phyloP scores from a whole-genome alignment of 2,329 filamentous ascomycete genomes.

The Arthrobotrys conoides region DNA sequence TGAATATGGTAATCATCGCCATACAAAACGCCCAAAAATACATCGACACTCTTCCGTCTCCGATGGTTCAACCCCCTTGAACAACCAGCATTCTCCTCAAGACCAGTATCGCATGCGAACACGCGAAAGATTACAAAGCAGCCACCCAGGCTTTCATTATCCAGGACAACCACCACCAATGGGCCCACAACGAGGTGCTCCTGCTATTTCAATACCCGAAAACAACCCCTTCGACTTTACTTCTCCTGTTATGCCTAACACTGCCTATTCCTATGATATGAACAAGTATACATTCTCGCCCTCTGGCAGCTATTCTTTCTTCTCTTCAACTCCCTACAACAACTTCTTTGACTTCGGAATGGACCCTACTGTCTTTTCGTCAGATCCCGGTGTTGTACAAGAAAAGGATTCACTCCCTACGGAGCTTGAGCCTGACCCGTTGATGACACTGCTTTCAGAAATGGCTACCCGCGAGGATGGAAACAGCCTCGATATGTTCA shows the following conservation, averaged over 20 bases:
- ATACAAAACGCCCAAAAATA: slow-evolving; percentile 52
- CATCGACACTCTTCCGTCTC: slow-evolving; percentile 54
- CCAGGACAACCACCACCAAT: slow-evolving; percentile 55
- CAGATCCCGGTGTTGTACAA: slow-evolving; percentile 38
- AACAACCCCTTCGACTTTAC: slow-evolving; percentile 57
- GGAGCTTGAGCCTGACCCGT: slow-evolving; percentile 51
- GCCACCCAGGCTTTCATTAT: slow-evolving; percentile 48
- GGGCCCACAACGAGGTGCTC: slow-evolving; percentile 37
- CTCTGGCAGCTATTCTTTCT: slow-evolving; percentile 57
- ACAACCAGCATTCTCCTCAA: slow-evolving; percentile 53
- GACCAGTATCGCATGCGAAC: slow-evolving; percentile 59
- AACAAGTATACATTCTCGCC: slow-evolving; percentile 58
- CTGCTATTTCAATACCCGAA: slow-evolving; percentile 55
- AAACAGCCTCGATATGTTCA: slow-evolving; percentile 55
- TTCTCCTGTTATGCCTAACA: slow-evolving; percentile 51
- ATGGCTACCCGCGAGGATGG: slow-evolving; percentile 59
- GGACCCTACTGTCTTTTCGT: slow-evolving; percentile 53
- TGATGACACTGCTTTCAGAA: slow-evolving; percentile 57
- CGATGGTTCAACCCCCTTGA: slow-evolving; percentile 48
- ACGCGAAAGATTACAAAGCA: slow-evolving; percentile 54
- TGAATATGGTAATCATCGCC: slow-evolving; percentile 52
- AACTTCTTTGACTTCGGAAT: slow-evolving; percentile 59
- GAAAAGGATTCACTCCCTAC: slow-evolving; percentile 58
- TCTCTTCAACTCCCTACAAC: slow-evolving; percentile 57
- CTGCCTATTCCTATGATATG: slow-evolving; percentile 57